Percentiles rank a stretch among this genome's conserved stretches.
Evolutionary conservation across 805 yeast species (phyloP).

Genomic region (Wickerhamomyces chaumierensis): DNA sequence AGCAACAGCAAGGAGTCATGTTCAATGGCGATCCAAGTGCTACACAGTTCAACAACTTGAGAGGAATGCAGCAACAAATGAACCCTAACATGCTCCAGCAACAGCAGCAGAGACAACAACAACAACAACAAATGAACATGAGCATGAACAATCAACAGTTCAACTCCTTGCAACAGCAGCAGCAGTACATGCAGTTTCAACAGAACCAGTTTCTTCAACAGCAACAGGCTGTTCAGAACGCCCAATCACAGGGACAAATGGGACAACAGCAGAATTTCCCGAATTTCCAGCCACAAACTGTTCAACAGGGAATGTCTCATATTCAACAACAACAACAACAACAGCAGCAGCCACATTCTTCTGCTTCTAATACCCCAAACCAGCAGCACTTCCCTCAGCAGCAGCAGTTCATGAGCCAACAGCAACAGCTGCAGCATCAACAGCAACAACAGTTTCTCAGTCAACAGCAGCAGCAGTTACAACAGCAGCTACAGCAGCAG

Average conservation of each 20-base stretch:
- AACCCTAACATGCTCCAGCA: constrained; percentile 2
- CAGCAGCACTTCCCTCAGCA: neutral
- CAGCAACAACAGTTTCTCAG: constrained; percentile 2
- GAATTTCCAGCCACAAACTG: too few relatives aligned
- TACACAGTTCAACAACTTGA: constrained; percentile 5
- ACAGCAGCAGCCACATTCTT: neutral
- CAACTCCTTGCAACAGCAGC: neutral
- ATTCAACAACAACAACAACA: constrained; percentile 4
- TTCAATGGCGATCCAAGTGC: constrained; percentile 5
- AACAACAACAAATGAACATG: constrained; percentile 3
- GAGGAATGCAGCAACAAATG: constrained; percentile 3
- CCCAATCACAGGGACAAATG: neutral
- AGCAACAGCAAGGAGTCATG: constrained; percentile 3
- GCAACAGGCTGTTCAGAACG: neutral
- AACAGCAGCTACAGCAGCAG: constrained; percentile 1
- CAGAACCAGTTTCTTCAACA: constrained; percentile 1
- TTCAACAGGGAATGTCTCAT: too few relatives aligned
- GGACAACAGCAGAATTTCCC: constrained; percentile 1
- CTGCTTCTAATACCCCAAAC: neutral
- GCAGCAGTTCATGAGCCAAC: neutral
- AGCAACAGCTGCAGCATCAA: constrained; percentile 2
- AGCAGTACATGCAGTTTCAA: constrained; percentile 1
- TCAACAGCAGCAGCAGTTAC: constrained; percentile 2
- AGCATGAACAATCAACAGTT: constrained; percentile 2
- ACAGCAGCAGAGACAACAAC: constrained; percentile 8